Evolutionary conservation across 139 green algal genomes (phyloP).

Genomic region (Parachlorella kessleri): DNA sequence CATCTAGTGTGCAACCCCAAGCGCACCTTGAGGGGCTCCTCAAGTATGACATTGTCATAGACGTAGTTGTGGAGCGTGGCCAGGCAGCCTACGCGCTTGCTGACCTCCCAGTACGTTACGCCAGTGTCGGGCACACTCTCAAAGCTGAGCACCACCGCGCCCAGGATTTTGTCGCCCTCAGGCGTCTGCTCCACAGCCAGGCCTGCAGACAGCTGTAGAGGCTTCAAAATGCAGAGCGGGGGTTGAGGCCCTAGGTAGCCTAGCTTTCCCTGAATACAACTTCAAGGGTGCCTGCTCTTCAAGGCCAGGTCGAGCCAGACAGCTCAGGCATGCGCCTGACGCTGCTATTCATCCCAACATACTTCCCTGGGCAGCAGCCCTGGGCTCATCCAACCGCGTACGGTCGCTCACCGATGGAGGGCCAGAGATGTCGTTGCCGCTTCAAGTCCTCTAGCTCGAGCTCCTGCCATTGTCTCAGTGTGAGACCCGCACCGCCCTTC

Average conservation of each 20-base stretch:
- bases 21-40: slow-evolving; percentile 30
- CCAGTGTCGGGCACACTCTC: slow-evolving; percentile 15
- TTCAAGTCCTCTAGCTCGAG: neutral
- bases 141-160: slow-evolving; percentile 33
- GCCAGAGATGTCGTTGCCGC: neutral
- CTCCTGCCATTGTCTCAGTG: neutral
- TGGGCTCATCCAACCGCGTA: neutral
- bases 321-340: too few species aligned
- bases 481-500: neutral
- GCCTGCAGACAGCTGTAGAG: slow-evolving; percentile 18
- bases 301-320: too few species aligned
- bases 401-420: neutral
- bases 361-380: neutral
- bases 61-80: slow-evolving; percentile 14
- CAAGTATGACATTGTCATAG: slow-evolving; percentile 44
- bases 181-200: slow-evolving; percentile 8
- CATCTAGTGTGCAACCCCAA: too few species aligned
- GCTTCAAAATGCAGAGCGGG: too few species aligned
- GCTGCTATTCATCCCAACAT: too few species aligned
- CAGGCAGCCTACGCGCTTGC: slow-evolving; percentile 20
- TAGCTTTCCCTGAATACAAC: too few species aligned
- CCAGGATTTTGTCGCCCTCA: slow-evolving; percentile 19
- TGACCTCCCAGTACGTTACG: slow-evolving; percentile 28
- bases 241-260: too few species aligned
- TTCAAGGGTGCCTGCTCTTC: too few species aligned